phyloP scores from a whole-genome alignment of 225 moss, liverwort and hornwort species.

The Anthoceros angustus region DNA sequence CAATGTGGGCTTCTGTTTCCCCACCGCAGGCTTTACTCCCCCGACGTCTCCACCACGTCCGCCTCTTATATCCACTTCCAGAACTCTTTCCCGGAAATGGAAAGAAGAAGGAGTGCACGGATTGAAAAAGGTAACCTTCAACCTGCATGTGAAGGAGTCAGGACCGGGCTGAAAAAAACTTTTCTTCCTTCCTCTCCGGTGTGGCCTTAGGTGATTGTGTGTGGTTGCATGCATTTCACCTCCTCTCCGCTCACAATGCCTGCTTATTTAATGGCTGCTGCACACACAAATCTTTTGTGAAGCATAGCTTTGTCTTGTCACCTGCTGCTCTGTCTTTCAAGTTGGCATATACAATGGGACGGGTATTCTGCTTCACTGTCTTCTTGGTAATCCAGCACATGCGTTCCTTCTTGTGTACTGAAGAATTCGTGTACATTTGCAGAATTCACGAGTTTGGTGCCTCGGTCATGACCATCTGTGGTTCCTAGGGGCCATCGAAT shows the following conservation, averaged over 20 bases:
- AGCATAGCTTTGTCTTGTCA: too few relatives aligned
- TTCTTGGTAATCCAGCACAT: neutral
- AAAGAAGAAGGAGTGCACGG: conserved; percentile 74
- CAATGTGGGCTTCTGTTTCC: neutral
- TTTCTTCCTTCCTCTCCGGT: too few relatives aligned
- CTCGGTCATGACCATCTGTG: conserved; percentile 53
- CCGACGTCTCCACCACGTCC: conserved; percentile 16
- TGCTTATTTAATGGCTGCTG: too few relatives aligned
- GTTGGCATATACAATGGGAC: too few relatives aligned
- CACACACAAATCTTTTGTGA: too few relatives aligned
- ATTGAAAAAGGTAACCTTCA: conserved; percentile 60
- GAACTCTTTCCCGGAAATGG: conserved; percentile 44
- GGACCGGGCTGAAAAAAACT: too few relatives aligned
- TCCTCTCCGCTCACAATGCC: too few relatives aligned
- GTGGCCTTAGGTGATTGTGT: too few relatives aligned
- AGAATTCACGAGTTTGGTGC: conserved; percentile 55
- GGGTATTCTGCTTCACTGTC: neutral
- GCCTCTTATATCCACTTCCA: neutral
- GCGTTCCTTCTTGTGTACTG: neutral
- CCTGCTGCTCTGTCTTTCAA: too few relatives aligned
- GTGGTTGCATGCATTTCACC: too few relatives aligned
- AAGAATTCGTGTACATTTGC: conserved; percentile 9
- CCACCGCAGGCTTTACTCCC: neutral
- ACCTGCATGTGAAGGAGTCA: neutral
- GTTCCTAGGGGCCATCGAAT: conserved; percentile 57